Percentiles rank a stretch among this genome's conserved stretches.
Evolutionary conservation across 306 rosid genomes (phyloP).

Genomic region (Dryas octopetala): DNA sequence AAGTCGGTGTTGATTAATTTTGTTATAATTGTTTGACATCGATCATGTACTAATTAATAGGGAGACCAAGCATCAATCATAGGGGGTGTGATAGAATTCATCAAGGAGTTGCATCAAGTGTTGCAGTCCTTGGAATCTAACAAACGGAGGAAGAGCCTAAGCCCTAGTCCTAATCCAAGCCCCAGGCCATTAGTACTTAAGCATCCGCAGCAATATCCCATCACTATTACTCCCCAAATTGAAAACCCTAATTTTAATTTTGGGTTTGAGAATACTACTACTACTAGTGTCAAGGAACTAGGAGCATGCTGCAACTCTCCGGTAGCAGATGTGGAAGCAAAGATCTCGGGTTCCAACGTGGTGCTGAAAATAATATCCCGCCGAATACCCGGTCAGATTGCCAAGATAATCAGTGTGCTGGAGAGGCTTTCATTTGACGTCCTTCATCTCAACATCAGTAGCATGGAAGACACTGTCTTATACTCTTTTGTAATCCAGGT

Average conservation of each 20-base stretch:
- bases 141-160: slow-evolving; percentile 83
- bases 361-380: slow-evolving; percentile 63
- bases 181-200: slow-evolving; percentile 37
- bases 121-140: slow-evolving; percentile 77
- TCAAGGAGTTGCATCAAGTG: slow-evolving; percentile 91
- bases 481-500: slow-evolving; percentile 91
- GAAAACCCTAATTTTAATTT: slow-evolving; percentile 16
- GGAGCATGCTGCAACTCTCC: slow-evolving; percentile 89
- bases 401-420: slow-evolving; percentile 57
- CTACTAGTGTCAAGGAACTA: slow-evolving; percentile 36
- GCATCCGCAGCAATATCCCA: slow-evolving; percentile 2
- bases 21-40: background rate
- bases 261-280: slow-evolving; percentile 15
- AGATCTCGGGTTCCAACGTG: slow-evolving; percentile 82
- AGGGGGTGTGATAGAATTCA: slow-evolving; percentile 89
- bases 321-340: slow-evolving; percentile 84
- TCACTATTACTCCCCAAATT: background rate
- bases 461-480: slow-evolving; percentile 86
- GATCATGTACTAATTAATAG: slow-evolving; percentile 24
- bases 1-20: background rate
- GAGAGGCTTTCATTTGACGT: slow-evolving; percentile 83
- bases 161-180: slow-evolving; percentile 79
- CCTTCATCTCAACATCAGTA: slow-evolving; percentile 84
- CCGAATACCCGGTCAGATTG: slow-evolving; percentile 61
- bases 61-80: slow-evolving; percentile 98